Percentiles rank a stretch among this genome's conserved stretches.
These are phyloP conservation scores for Emericellopsis cladophorae DNA, from an alignment of 2,329 filamentous ascomycete species.

Conservation along the genomic window DNA sequence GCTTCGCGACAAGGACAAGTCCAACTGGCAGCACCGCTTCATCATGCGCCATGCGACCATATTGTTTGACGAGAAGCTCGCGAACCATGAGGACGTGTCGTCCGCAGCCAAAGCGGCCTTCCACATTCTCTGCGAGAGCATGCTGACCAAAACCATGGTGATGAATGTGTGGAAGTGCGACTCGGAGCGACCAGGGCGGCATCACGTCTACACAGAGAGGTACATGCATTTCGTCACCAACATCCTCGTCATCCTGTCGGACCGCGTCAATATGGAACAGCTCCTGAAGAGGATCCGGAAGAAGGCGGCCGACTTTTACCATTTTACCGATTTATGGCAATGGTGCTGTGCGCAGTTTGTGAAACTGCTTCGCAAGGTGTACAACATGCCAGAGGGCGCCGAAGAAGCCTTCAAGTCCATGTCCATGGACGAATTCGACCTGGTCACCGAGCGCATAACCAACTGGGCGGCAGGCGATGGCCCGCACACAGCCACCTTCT, in stretches of 20 bases:
- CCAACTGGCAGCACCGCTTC: slow-evolving; percentile 91
- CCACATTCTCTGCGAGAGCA: slow-evolving; percentile 55
- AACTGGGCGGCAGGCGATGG: slow-evolving; percentile 35
- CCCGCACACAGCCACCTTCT: slow-evolving; percentile 27
- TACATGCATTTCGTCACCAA: slow-evolving; percentile 75
- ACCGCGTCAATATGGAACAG: slow-evolving; percentile 64
- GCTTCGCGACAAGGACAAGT: slow-evolving; percentile 65
- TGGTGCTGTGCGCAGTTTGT: slow-evolving; percentile 40
- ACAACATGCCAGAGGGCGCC: slow-evolving; percentile 27
- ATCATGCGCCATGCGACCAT: slow-evolving; percentile 58
- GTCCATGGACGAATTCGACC: slow-evolving; percentile 43
- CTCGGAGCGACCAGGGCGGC: slow-evolving; percentile 67
- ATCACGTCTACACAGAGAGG: slow-evolving; percentile 82
- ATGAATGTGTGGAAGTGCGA: slow-evolving; percentile 95
- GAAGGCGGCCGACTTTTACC: slow-evolving; percentile 63
- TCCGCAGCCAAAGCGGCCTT: slow-evolving; percentile 59
- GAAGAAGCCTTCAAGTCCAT: slow-evolving; percentile 45
- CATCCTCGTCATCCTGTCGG: slow-evolving; percentile 61
- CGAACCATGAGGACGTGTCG: neutral
- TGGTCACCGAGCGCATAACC: slow-evolving; percentile 38
- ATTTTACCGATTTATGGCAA: slow-evolving; percentile 48
- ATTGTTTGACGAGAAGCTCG: slow-evolving; percentile 29
- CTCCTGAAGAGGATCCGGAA: slow-evolving; percentile 70
- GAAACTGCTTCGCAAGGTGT: slow-evolving; percentile 35
- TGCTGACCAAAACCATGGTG: slow-evolving; percentile 89